phyloP scores from a whole-genome alignment of 495 filamentous ascomycete genomes.

The Trichoderma parareesei region DNA sequence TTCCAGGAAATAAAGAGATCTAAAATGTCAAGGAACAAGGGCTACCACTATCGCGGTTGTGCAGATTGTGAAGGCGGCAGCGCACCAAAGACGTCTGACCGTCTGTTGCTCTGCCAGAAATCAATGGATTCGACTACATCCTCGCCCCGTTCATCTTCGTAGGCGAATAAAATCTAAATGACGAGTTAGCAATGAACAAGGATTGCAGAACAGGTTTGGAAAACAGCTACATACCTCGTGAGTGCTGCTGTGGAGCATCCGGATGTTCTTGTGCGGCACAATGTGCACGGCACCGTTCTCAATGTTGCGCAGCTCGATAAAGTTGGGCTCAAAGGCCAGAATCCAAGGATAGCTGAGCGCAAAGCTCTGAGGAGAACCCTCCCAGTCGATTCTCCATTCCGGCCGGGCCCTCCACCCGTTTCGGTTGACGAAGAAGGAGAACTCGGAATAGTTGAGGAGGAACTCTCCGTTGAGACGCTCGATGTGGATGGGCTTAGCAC shows the following conservation, averaged over 20 bases:
- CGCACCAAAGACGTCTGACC: conserved; percentile 23
- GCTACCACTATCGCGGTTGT: neutral
- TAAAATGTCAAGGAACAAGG: neutral
- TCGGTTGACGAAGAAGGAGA: conserved; percentile 97
- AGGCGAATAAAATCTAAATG: conserved; percentile 81
- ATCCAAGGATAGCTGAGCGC: conserved; percentile 94
- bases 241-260: conserved; percentile 93
- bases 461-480: conserved; percentile 95
- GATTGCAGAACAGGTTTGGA: conserved; percentile 9
- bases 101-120: conserved; percentile 72
- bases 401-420: conserved; percentile 95
- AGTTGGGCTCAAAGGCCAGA: conserved; percentile 96
- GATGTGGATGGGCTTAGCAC: conserved; percentile 93
- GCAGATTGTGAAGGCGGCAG: conserved; percentile 12
- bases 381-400: conserved; percentile 97
- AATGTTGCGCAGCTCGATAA: conserved; percentile 91
- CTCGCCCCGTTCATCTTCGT: conserved; percentile 91
- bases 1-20: neutral
- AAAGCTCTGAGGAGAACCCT: conserved; percentile 84
- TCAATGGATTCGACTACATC: conserved; percentile 93
- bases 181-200: conserved; percentile 16
- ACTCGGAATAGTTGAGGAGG: conserved; percentile 95
- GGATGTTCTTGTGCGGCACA: conserved; percentile 86
- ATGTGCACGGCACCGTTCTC: conserved; percentile 92
- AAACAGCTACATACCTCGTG: conserved; percentile 64